Conservation (phyloP, 371 early-diverging fungal species). For the Syncephalastrum sp. region DNA sequence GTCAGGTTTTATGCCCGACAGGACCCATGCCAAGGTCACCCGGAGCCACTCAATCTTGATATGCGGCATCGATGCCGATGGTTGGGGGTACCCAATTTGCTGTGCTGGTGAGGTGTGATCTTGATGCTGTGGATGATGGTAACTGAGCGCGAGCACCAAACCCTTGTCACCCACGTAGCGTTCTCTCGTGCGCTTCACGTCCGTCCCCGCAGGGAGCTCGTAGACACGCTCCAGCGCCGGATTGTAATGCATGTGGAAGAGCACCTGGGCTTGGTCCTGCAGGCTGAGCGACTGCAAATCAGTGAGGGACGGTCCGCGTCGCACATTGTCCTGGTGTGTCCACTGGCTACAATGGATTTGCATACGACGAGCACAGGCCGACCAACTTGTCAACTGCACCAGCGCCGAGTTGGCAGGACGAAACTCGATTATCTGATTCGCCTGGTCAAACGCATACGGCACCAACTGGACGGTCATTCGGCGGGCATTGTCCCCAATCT, state of each 20-base stretch:
- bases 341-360: conserved; percentile 39
- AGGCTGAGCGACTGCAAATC: conserved; percentile 10
- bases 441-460: conserved; percentile 25
- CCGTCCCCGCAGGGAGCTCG: conserved; percentile 14
- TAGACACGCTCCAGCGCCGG: conserved; percentile 38
- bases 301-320: neutral
- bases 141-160: conserved; percentile 32
- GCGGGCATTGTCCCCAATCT: conserved; percentile 24
- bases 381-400: conserved; percentile 12
- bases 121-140: conserved; percentile 12
- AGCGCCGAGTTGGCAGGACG: conserved; percentile 12
- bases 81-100: conserved; percentile 2
- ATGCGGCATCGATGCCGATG: conserved; percentile 17
- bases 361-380: conserved; percentile 23
- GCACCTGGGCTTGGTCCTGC: conserved; percentile 33
- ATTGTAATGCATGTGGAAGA: conserved; percentile 40
- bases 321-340: conserved; percentile 8
- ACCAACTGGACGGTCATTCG: conserved; percentile 17
- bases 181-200: neutral
- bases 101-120: neutral
- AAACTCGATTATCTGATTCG: conserved; percentile 43
- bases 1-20: conserved; percentile 28
- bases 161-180: conserved; percentile 44
- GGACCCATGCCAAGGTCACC: conserved; percentile 40
- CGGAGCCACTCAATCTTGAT: conserved; percentile 33